Percentiles rank a stretch among this genome's conserved stretches.
Evolutionary conservation across 108 stramenopile species (phyloP).

Genomic region (Craspedostauros australis): DNA sequence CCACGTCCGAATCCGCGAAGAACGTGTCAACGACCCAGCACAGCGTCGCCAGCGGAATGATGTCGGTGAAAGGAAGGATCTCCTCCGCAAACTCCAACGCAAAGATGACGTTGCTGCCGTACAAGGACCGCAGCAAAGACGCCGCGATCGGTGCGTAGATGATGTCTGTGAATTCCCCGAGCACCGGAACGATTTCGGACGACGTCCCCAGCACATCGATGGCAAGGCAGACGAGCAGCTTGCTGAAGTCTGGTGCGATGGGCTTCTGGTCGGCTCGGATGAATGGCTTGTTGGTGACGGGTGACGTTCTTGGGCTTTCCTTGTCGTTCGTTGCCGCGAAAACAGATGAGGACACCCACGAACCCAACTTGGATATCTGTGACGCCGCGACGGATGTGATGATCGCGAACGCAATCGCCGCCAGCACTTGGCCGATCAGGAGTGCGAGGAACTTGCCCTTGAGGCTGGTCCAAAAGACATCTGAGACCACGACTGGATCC

Average conservation of each 20-base stretch:
- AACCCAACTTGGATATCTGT: constrained; percentile 23
- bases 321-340: too few relatives aligned
- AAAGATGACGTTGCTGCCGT: constrained; percentile 55
- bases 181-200: constrained; percentile 53
- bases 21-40: constrained; percentile 69
- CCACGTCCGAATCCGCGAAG: constrained; percentile 42
- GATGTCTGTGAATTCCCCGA: constrained; percentile 62
- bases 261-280: constrained; percentile 9
- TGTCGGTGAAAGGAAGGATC: constrained; percentile 77
- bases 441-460: constrained; percentile 33
- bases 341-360: too few relatives aligned
- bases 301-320: too few relatives aligned
- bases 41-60: constrained; percentile 68
- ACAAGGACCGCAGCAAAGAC: constrained; percentile 37
- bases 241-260: constrained; percentile 40
- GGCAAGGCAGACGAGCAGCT: constrained; percentile 47
- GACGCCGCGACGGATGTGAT: constrained; percentile 27
- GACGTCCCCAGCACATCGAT: constrained; percentile 61
- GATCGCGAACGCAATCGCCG: constrained; percentile 37
- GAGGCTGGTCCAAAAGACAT: constrained; percentile 46
- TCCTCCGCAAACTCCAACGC: constrained; percentile 67
- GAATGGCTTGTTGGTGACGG: constrained; percentile 1
- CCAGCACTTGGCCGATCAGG: constrained; percentile 46
- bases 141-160: constrained; percentile 59
- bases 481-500: constrained; percentile 57